These are phyloP conservation scores for Nicotiana sylvestris DNA, from an alignment of 257 asterid genomes.

Conservation along the genomic window DNA sequence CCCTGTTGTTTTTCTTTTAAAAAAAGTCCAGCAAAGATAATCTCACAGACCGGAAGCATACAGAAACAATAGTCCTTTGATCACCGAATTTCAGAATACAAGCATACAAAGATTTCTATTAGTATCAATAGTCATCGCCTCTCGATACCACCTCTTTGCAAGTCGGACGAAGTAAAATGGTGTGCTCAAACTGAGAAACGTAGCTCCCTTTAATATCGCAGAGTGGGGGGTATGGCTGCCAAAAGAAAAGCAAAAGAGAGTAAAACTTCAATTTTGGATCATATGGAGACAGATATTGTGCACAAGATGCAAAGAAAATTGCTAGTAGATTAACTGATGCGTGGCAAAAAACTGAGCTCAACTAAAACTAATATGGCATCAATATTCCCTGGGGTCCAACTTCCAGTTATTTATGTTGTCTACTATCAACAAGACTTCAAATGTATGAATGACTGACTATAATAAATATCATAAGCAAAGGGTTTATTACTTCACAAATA, in stretches of 20 bases:
- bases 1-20: background rate
- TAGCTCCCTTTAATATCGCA: constrained; percentile 93
- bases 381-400: too few species aligned
- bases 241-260: constrained; percentile 8
- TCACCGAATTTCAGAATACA: background rate
- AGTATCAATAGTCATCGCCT: constrained; percentile 84
- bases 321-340: too few species aligned
- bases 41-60: background rate
- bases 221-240: constrained; percentile 92
- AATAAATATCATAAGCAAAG: background rate
- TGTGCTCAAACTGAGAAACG: constrained; percentile 92
- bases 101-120: background rate
- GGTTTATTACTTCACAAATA: too few species aligned
- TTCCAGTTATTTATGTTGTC: too few species aligned
- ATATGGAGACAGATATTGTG: background rate
- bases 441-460: too few species aligned
- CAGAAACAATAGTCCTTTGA: background rate
- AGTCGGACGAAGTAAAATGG: constrained; percentile 97
- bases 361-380: too few species aligned
- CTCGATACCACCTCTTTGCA: constrained; percentile 97
- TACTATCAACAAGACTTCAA: too few species aligned
- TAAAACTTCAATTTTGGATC: background rate
- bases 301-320: background rate
- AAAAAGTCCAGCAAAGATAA: background rate
- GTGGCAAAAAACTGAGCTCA: too few species aligned